Conservation (phyloP, 441 rosid species). For the Populus tomentosa region DNA sequence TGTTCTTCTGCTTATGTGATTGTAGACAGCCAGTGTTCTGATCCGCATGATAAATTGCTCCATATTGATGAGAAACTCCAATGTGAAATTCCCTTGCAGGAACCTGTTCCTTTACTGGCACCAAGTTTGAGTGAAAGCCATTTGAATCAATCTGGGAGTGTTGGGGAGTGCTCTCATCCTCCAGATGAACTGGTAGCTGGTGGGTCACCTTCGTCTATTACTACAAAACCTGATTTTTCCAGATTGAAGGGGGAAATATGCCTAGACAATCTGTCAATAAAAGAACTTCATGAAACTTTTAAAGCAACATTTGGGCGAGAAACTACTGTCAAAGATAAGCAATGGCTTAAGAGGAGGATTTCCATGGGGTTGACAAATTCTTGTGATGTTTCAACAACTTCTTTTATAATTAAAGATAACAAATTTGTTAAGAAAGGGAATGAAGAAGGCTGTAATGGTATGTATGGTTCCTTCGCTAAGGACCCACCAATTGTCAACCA, state of each 20-base stretch:
- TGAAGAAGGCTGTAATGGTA: slow-evolving; percentile 32
- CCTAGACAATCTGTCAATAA: slow-evolving; percentile 69
- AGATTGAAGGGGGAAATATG: slow-evolving; percentile 51
- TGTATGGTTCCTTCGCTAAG: slow-evolving; percentile 22
- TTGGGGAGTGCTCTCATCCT: slow-evolving; percentile 37
- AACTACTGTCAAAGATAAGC: slow-evolving; percentile 89
- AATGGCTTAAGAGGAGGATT: slow-evolving; percentile 86
- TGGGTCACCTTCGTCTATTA: slow-evolving; percentile 30
- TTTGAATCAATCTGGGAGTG: slow-evolving; percentile 34
- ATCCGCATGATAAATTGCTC: slow-evolving; percentile 36
- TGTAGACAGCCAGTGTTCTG: slow-evolving; percentile 37
- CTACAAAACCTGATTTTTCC: slow-evolving; percentile 53
- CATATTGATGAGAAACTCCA: slow-evolving; percentile 46
- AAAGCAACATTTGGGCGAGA: slow-evolving; percentile 83
- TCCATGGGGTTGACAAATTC: slow-evolving; percentile 69
- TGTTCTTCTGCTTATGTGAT: slow-evolving; percentile 41
- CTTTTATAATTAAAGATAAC: slow-evolving; percentile 48
- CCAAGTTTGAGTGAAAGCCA: slow-evolving; percentile 34
- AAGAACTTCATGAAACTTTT: slow-evolving; percentile 80
- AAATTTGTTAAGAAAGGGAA: slow-evolving; percentile 40
- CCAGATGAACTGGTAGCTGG: slow-evolving; percentile 36
- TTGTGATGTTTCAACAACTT: slow-evolving; percentile 52
- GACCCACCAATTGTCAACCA: slow-evolving; percentile 20
- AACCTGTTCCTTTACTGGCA: slow-evolving; percentile 32
- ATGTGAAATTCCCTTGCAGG: slow-evolving; percentile 53